Evolutionary conservation across 495 filamentous ascomycete genomes (phyloP).

Genomic region (Xylaria longipes): DNA sequence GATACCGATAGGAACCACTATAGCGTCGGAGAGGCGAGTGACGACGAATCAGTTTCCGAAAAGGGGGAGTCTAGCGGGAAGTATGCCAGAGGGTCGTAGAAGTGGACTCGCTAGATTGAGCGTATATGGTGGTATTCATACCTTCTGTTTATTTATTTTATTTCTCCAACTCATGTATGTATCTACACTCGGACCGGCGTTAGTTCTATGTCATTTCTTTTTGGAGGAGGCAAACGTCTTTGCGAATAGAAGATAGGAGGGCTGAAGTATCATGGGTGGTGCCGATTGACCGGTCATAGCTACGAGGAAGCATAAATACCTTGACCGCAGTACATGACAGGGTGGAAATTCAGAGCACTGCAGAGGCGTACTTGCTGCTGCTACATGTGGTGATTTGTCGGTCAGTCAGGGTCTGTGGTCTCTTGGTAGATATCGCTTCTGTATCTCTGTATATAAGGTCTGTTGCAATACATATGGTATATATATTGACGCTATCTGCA

Average conservation of each 20-base stretch:
- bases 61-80: slow-evolving; percentile 29
- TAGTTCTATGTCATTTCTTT: background rate
- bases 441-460: no score
- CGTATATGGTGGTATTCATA: background rate
- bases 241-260: background rate
- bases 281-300: background rate
- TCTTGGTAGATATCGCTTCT: background rate
- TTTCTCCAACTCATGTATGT: background rate
- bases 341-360: background rate
- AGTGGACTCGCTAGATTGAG: background rate
- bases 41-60: slow-evolving; percentile 47
- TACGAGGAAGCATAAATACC: background rate
- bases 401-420: background rate
- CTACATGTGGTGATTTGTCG: background rate
- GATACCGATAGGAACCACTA: slow-evolving; percentile 53
- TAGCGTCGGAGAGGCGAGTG: slow-evolving; percentile 64
- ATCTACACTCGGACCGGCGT: slow-evolving; percentile 10
- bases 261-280: background rate
- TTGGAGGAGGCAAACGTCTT: background rate
- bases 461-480: no score
- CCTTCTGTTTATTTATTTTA: background rate
- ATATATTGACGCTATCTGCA: background rate
- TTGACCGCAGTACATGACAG: background rate
- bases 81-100: slow-evolving; percentile 3
- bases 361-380: background rate